phyloP scores from a whole-genome alignment of 2,329 filamentous ascomycete species.

The Fusarium burgessii region DNA sequence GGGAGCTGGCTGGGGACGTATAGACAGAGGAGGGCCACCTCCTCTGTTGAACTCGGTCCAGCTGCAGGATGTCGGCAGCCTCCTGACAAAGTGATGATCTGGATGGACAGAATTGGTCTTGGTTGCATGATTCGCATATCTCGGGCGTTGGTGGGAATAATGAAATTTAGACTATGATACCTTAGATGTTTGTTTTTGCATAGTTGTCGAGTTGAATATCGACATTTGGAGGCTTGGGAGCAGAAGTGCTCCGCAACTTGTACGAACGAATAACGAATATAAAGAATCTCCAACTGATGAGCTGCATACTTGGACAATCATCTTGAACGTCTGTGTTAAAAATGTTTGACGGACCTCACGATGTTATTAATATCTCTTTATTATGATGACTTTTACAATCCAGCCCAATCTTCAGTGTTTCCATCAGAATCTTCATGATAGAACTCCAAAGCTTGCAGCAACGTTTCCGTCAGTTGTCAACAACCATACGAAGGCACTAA shows the following conservation, averaged over 20 bases:
- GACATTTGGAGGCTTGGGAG: constrained; percentile 19
- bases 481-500: fast-evolving
- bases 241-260: constrained; percentile 24
- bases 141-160: constrained; percentile 43
- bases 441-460: neutral
- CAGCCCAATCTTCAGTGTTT: neutral
- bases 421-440: neutral
- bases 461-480: fast-evolving
- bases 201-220: constrained; percentile 26
- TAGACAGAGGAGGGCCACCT: constrained; percentile 47
- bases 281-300: constrained; percentile 21
- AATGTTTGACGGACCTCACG: neutral
- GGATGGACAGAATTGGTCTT: constrained; percentile 10
- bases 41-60: constrained; percentile 46
- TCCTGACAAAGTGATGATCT: constrained; percentile 40
- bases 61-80: constrained; percentile 52
- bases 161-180: constrained; percentile 49
- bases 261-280: constrained; percentile 41
- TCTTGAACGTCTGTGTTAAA: neutral
- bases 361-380: too few species aligned
- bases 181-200: constrained; percentile 46
- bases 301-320: neutral
- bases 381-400: neutral
- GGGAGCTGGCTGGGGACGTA: constrained; percentile 50
- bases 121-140: constrained; percentile 29